Base-by-base conservation (phyloP, 352 stramenopile species). In the Phytophthora pinifolia region DNA sequence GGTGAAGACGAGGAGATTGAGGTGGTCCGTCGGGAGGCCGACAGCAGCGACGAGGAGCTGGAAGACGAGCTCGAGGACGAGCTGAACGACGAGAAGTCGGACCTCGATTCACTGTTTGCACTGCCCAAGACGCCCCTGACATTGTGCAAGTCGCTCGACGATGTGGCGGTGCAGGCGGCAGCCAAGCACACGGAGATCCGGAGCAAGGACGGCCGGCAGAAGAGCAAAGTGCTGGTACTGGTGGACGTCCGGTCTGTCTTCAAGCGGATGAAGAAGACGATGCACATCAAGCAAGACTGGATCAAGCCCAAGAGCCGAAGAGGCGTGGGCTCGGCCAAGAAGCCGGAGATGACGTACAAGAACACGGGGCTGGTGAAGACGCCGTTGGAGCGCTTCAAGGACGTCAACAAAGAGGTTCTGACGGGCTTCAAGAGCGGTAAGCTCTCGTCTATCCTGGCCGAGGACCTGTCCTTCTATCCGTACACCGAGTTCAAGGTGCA, bases 301-400 rank as follows among this genome's bases (percentile, higher is more conserved):
- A 53, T 78, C 4, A 85, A 85, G 33, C 43, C 69, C 32, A 86
- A 76, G 53, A 88, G 77, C 51, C 74, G 70, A 43, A 55, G 71
- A 7, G 80, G 80, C 22, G 67, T 90, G 29, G 70, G 77, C 17
- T 90, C 80, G 3, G 64, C 68, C 8, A 90, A 86, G 44, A 77
- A 87, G 31, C 67, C 70, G 13, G 69, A 70, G 30, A 50, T 83
- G 52, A 61, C 53, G 41, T 90, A 78, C 67, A 76, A 76, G 52
- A 76, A 83, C 57, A 74, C 74, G 29, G 78, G 68, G 14, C 56
- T 77, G n/a, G 65, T 91, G 15, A 91, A 91, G 67, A 88, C 80
- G 42, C 80, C 80, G 2, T 62, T 88, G 68, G 76, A 88, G 8
- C 64, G 69, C 34, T 91, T 84, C 44, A 74, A 88, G 36, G 76